Evolutionary conservation across 495 filamentous ascomycete species (phyloP), one percentile per base, ranked within the genome.

Genomic region (Neurospora discreta): DNA sequence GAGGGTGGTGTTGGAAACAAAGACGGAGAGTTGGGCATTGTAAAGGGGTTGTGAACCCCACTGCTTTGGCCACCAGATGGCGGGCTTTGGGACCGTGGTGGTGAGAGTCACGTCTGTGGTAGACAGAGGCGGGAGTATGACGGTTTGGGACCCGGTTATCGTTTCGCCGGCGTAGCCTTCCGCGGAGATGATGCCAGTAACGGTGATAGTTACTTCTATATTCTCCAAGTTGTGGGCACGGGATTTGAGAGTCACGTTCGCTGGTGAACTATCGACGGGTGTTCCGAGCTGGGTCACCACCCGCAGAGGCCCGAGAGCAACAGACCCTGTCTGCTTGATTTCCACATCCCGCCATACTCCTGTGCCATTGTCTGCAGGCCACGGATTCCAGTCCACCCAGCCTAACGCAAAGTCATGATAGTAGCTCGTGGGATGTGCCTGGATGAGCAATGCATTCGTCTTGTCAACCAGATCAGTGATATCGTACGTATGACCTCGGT

Each of bases 361-460:
- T 0, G 85, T 89, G 30, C 81, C 81, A 69, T 86, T 88, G 74
- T 89, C 86, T 0, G 82, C 79, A 0, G 89, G 89, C 70, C 85
- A 87, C 0, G 89, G 89, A 58, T 90, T 90, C 89, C 89, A 91
- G 71, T 91, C 89, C 1, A 87, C 85, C 70, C 88, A 91, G 0
- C 89, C 87, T 23, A 88, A 74, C 0, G 85, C 87, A 67, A 90
- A 83, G 71, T 91, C 88, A 36, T 84, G 81, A 38, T 86, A 81
- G 74, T 89, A 90, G 71, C 87, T 80, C 0, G 89, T 90, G 1
- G 89, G 88, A 70, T 89, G 81, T 0, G 84, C 86, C 33, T 82
- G 77, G 16, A 90, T 82, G 6, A 85, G 79, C 16, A 91, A 58
- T 0, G 84, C 86, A 74, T 90, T 90, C 0, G 69, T 30, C 7